Evolutionary conservation across 257 asterid genomes (phyloP).

Genomic region (Nyctanthes arbortristis): DNA sequence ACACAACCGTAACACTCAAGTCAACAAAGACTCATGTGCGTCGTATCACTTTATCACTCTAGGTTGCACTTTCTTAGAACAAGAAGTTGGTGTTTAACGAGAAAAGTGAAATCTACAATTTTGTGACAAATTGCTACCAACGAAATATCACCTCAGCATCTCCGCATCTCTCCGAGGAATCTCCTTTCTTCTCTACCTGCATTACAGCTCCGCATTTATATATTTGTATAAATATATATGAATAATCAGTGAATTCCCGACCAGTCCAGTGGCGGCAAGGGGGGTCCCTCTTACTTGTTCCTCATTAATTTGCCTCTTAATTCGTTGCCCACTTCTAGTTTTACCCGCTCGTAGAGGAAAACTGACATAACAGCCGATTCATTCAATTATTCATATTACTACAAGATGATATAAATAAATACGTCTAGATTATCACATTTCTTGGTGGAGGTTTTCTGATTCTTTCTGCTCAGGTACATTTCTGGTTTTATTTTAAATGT

Average conservation of each 20-base stretch:
- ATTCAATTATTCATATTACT: background rate
- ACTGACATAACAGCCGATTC: constrained; percentile 9
- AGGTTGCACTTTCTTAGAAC: background rate
- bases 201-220: background rate
- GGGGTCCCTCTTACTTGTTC: too few relatives aligned
- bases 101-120: background rate
- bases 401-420: background rate
- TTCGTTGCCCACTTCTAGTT: constrained; percentile 24
- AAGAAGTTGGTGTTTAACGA: background rate
- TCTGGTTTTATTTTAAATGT: background rate
- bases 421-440: constrained; percentile 12
- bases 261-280: too few relatives aligned
- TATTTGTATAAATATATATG: background rate
- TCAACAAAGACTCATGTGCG: too few relatives aligned
- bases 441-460: constrained; percentile 7
- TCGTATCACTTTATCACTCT: too few relatives aligned
- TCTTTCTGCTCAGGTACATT: constrained; percentile 29
- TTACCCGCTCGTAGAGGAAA: constrained; percentile 25
- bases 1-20: too few relatives aligned
- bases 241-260: too few relatives aligned
- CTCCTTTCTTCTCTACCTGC: constrained; percentile 4
- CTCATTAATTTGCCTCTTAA: constrained; percentile 24
- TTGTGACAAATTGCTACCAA: background rate
- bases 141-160: constrained; percentile 31
- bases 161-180: constrained; percentile 35